Conservation (phyloP, 1,284 basidiomycete species). For the Microbotryum lychnidis-dioicae region DNA sequence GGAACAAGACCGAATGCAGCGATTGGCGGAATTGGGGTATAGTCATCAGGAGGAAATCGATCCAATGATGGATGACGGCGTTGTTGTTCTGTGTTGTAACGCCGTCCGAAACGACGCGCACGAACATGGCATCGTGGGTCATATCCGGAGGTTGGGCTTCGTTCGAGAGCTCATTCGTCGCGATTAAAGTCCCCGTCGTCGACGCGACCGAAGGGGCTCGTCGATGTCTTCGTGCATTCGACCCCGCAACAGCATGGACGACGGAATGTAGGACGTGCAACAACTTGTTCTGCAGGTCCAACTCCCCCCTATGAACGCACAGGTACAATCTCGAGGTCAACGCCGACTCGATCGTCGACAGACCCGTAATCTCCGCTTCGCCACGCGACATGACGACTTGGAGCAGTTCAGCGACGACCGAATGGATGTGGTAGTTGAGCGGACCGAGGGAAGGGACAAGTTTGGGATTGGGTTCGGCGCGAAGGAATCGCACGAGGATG, state of each 20-base stretch:
- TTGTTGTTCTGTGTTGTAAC: slow-evolving; percentile 62
- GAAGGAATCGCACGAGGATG: slow-evolving; percentile 62
- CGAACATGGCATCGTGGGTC: slow-evolving; percentile 50
- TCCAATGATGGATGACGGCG: slow-evolving; percentile 83
- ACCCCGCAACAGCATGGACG: slow-evolving; percentile 41
- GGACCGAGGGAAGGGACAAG: slow-evolving; percentile 51
- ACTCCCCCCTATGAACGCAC: slow-evolving; percentile 57
- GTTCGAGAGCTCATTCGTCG: background rate
- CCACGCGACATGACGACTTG: slow-evolving; percentile 72
- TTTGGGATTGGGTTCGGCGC: slow-evolving; percentile 57
- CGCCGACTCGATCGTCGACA: slow-evolving; percentile 59
- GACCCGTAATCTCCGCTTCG: slow-evolving; percentile 54
- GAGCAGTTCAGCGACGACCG: slow-evolving; percentile 66
- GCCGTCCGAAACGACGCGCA: slow-evolving; percentile 71
- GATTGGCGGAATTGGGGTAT: slow-evolving; percentile 69
- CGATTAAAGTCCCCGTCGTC: background rate
- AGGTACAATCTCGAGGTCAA: slow-evolving; percentile 68
- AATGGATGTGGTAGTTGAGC: slow-evolving; percentile 60
- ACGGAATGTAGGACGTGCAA: slow-evolving; percentile 82
- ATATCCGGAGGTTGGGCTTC: slow-evolving; percentile 20
- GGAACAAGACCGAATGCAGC: slow-evolving; percentile 59
- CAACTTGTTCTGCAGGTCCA: slow-evolving; percentile 85
- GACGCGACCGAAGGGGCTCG: background rate
- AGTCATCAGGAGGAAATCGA: slow-evolving; percentile 90
- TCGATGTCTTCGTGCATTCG: slow-evolving; percentile 2